A percentile compares a stretch with the other conserved stretches of the same genome.
These are phyloP conservation scores for Neurospora africana DNA, from an alignment of 495 filamentous ascomycete species.

Conservation along the genomic window DNA sequence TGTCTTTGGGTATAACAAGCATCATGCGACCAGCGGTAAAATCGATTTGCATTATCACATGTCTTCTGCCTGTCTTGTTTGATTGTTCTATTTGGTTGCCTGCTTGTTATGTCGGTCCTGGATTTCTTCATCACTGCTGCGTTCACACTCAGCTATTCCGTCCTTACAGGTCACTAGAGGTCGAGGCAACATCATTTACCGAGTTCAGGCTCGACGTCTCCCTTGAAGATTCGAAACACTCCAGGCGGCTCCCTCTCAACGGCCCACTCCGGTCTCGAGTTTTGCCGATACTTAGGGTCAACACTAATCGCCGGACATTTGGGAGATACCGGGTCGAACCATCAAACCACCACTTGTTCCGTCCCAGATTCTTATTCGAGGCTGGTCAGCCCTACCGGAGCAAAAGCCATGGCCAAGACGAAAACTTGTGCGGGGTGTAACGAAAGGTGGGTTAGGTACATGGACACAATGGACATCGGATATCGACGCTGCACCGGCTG, in stretches of 20 bases:
- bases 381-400: neutral
- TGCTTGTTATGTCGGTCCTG: neutral
- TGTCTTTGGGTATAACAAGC: neutral
- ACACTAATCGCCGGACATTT: neutral
- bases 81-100: neutral
- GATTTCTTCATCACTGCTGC: neutral
- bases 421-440: neutral
- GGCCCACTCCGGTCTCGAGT: neutral
- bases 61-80: neutral
- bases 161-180: conserved; percentile 29
- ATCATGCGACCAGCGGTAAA: neutral
- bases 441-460: neutral
- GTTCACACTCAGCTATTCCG: conserved; percentile 4
- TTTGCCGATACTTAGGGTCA: neutral
- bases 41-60: neutral
- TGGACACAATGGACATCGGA: neutral
- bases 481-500: neutral
- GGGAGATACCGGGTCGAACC: neutral
- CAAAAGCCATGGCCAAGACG: neutral
- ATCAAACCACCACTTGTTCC: neutral
- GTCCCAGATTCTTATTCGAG: neutral
- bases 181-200: conserved; percentile 38
- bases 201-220: conserved; percentile 31
- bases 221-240: neutral
- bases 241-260: neutral